A percentile compares a stretch with the other conserved stretches of the same genome.
phyloP scores from a whole-genome alignment of 1,284 basidiomycete genomes.

The Ganoderma lingzhi region DNA sequence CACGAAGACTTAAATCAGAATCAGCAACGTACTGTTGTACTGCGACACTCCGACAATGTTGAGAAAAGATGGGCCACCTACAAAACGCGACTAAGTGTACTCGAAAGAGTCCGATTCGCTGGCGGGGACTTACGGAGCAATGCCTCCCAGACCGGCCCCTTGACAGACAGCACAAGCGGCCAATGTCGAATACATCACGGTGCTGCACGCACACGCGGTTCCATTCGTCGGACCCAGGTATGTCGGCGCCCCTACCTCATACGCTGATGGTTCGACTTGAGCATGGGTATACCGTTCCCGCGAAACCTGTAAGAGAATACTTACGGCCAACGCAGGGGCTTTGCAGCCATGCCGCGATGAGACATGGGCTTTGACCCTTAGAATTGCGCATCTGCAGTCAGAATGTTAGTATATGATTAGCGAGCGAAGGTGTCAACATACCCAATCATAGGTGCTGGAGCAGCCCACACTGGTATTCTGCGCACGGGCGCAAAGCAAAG shows the following conservation, averaged over 20 bases:
- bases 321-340: background rate
- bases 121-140: background rate
- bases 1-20: too few relatives aligned
- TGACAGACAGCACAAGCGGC: slow-evolving; percentile 7
- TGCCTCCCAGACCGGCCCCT: background rate
- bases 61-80: slow-evolving; percentile 7
- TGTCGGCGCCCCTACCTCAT: background rate
- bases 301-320: background rate
- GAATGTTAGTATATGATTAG: background rate
- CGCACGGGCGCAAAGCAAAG: background rate
- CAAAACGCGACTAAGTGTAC: background rate
- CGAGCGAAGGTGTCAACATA: background rate
- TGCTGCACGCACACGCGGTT: slow-evolving; percentile 1
- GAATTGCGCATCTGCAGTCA: slow-evolving; percentile 5
- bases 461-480: slow-evolving; percentile 1
- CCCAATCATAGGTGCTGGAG: slow-evolving; percentile 3
- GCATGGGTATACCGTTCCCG: background rate
- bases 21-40: background rate
- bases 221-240: background rate
- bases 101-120: too few relatives aligned
- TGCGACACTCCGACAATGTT: background rate
- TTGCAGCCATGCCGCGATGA: slow-evolving; percentile 4
- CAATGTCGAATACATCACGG: background rate
- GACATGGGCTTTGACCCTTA: slow-evolving; percentile 7
- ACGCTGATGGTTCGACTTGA: background rate